Conservation (phyloP, 441 rosid species). For the Populus trichocarpa region DNA sequence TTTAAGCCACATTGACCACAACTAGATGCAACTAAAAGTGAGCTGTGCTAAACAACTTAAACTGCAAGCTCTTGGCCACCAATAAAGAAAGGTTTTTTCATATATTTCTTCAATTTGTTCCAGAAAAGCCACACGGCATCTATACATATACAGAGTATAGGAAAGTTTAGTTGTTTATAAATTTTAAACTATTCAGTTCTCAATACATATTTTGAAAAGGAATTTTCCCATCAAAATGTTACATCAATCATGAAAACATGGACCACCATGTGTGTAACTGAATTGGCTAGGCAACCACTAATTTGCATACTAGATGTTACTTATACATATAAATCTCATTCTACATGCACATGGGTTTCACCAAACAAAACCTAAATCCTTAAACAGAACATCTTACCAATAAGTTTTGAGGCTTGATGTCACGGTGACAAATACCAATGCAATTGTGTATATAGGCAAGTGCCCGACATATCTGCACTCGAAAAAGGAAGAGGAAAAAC, state of each 20-base stretch:
- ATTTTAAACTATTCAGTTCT: not conserved
- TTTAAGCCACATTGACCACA: not conserved
- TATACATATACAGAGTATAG: not conserved
- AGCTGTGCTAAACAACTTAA: not conserved
- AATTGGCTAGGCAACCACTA: not conserved
- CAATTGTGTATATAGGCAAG: constrained; percentile 87
- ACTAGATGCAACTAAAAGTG: not conserved
- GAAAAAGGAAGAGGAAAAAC: constrained; percentile 19
- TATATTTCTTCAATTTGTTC: not conserved
- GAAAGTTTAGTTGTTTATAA: not conserved
- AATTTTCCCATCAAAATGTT: not conserved
- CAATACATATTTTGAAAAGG: not conserved
- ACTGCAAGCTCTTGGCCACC: not conserved
- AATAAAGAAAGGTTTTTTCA: not conserved
- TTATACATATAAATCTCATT: not conserved
- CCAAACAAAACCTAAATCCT: not conserved
- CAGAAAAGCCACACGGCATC: not conserved
- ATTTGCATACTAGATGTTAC: not conserved
- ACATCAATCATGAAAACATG: not conserved
- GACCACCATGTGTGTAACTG: not conserved
- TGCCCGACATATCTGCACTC: constrained; percentile 89
- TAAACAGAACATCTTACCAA: constrained; percentile 49
- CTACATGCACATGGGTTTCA: not conserved
- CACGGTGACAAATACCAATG: constrained; percentile 95
- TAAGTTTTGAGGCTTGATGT: constrained; percentile 96